Base-by-base conservation (phyloP, 192 early-diverging fungal species). In the Ambispora gerdemannii region DNA sequence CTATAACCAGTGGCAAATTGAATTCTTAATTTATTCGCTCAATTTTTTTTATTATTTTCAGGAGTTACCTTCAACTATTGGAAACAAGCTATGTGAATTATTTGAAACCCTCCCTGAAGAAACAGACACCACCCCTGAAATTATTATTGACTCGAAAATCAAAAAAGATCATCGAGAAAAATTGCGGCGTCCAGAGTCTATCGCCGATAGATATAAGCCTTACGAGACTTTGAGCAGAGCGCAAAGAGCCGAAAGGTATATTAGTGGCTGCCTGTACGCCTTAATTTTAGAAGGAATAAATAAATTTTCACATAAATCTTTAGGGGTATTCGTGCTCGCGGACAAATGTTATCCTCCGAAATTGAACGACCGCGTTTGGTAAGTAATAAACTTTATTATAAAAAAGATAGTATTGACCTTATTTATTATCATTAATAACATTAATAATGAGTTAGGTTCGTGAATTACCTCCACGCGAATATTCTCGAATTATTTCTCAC, bases 171-270 rank as follows among this genome's bases (percentile, higher is more conserved):
- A 56, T 56, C 6, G 53, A 20, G 19, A 7, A 24, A 56, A 56
- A 56, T 24, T 20, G 53, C 6, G 53, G 20, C 53, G 53, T 24
- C 20, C 20, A 4, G 27, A 56, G 4, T 56, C 53, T 6, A 24
- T 56, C 20, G 6, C 53, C 8, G 53, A 56, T 13, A n/a, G 53
- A 56, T 56, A 56, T 56, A 56, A 27, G 27, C 53, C 53, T 8
- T 56, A 56, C 20, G 53, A 56, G 20, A 56, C 19, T n/a, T 56
- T 27, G 20, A 56, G 4, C 53, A 56, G 53, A 56, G 27, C 4
- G 20, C 8, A 13, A 27, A 6, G 27, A 4, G 4, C 20, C 8
- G 27, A 27, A n/a, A 56, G 53, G 53, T 56, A 7, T 8, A 19
- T 13, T 50, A 13, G 47, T 50, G 47, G 10, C 10, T 50, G 19